Conservation (phyloP, 148 eudicot species). For the Camellia granthamiana region DNA sequence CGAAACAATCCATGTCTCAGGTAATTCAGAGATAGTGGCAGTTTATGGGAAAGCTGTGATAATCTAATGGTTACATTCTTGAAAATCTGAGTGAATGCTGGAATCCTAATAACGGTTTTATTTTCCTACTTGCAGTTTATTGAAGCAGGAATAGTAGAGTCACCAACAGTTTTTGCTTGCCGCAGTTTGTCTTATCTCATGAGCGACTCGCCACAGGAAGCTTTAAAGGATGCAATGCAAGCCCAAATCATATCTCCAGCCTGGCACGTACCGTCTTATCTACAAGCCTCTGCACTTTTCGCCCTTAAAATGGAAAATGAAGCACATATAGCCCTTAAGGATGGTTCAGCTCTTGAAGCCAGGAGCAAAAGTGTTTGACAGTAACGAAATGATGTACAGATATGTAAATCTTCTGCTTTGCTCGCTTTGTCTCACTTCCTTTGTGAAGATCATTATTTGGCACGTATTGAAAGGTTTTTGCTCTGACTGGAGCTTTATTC, state of each 20-base stretch:
- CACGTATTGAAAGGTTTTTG: neutral
- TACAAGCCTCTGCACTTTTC: conserved; percentile 60
- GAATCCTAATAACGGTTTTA: neutral
- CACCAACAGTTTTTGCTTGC: conserved; percentile 63
- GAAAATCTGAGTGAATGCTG: neutral
- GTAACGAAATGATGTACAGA: conserved; percentile 15
- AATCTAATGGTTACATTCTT: neutral
- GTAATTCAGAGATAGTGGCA: neutral
- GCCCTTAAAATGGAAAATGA: conserved; percentile 56
- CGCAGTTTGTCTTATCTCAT: conserved; percentile 65
- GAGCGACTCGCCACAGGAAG: conserved; percentile 62
- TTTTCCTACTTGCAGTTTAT: conserved; percentile 44
- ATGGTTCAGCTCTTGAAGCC: conserved; percentile 57
- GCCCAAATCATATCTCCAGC: conserved; percentile 63
- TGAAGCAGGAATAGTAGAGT: conserved; percentile 50
- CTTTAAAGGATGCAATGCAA: conserved; percentile 70
- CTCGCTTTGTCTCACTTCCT: neutral
- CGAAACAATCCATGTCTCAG: too few relatives aligned
- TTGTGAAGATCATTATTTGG: neutral
- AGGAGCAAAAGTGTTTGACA: conserved; percentile 29
- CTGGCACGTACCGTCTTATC: conserved; percentile 60
- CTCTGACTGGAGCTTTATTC: neutral
- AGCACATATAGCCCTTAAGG: conserved; percentile 57
- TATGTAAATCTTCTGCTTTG: neutral
- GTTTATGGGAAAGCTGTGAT: neutral